These are phyloP conservation scores for Aspergillus oerlinghausenensis DNA, from an alignment of 2,329 filamentous ascomycete species.

Conservation along the genomic window DNA sequence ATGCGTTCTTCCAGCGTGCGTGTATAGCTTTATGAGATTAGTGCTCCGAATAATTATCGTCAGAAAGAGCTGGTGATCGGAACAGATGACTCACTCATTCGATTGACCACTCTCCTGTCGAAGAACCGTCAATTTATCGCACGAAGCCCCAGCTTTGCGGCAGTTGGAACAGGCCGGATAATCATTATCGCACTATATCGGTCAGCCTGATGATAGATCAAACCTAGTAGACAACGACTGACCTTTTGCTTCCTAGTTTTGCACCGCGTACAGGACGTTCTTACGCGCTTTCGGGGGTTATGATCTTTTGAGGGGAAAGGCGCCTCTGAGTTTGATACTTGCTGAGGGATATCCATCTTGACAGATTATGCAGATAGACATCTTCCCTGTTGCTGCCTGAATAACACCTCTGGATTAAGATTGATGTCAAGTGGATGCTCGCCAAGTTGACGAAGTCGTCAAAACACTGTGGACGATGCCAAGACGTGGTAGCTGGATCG, in stretches of 20 bases:
- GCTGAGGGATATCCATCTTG: slow-evolving; percentile 17
- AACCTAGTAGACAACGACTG: slow-evolving; percentile 1
- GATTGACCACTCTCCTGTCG: slow-evolving; percentile 34
- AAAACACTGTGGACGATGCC: background rate
- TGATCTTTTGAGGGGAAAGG: slow-evolving; percentile 25
- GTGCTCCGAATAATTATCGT: background rate
- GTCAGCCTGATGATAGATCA: background rate
- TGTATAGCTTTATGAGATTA: slow-evolving; percentile 33
- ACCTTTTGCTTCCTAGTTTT: slow-evolving; percentile 46
- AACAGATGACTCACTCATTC: slow-evolving; percentile 28
- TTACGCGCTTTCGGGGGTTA: slow-evolving; percentile 43
- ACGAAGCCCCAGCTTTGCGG: slow-evolving; percentile 37
- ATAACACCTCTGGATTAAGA: background rate
- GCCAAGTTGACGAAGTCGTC: background rate
- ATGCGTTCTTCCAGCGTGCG: slow-evolving; percentile 41
- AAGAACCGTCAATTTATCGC: slow-evolving; percentile 39
- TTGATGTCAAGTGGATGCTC: background rate
- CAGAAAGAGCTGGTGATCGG: background rate
- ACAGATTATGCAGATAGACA: background rate
- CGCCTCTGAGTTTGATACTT: background rate
- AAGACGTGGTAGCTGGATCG: background rate
- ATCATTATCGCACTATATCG: slow-evolving; percentile 41
- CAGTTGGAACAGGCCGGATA: slow-evolving; percentile 45
- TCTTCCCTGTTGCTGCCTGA: background rate
- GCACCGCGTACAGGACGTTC: slow-evolving; percentile 45